Percentiles rank a stretch among this genome's conserved stretches.
phyloP scores from a whole-genome alignment of 2,329 filamentous ascomycete genomes.

The Penicillium corylophilum region DNA sequence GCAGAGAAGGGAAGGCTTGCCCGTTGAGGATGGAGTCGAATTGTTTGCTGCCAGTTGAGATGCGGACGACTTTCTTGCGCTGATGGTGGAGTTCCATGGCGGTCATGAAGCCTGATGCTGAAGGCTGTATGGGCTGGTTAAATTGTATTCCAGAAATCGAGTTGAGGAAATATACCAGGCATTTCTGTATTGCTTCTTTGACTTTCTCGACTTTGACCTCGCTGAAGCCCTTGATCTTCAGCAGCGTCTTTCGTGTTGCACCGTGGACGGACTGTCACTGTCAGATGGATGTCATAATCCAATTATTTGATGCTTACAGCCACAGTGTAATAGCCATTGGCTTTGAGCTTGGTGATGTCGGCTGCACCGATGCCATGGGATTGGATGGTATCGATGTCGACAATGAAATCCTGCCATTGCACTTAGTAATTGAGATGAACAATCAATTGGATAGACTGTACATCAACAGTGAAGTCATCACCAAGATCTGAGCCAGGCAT shows the following conservation, averaged over 20 bases:
- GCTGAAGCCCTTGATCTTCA: constrained; percentile 69
- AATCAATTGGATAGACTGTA: constrained; percentile 22
- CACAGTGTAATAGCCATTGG: constrained; percentile 63
- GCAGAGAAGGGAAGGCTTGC: constrained; percentile 37
- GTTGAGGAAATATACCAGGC: constrained; percentile 44
- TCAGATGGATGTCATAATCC: neutral
- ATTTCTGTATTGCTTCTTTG: constrained; percentile 65
- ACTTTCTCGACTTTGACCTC: constrained; percentile 70
- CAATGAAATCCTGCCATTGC: constrained; percentile 54
- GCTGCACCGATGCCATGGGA: constrained; percentile 64
- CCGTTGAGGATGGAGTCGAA: constrained; percentile 65
- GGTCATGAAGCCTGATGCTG: constrained; percentile 62
- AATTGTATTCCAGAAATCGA: neutral
- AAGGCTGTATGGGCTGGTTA: constrained; percentile 46
- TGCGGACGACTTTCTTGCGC: constrained; percentile 62
- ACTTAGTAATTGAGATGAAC: neutral
- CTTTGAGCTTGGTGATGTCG: constrained; percentile 66
- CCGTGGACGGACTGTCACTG: constrained; percentile 57
- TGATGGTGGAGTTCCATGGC: constrained; percentile 63
- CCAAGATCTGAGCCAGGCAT: constrained; percentile 56
- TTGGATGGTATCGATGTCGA: constrained; percentile 67
- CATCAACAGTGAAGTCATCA: constrained; percentile 55
- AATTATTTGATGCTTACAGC: constrained; percentile 45
- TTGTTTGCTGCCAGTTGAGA: constrained; percentile 69
- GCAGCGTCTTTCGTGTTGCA: constrained; percentile 58